phyloP scores from a whole-genome alignment of 371 early-diverging fungal genomes.

The Rhizopus microsporus region DNA sequence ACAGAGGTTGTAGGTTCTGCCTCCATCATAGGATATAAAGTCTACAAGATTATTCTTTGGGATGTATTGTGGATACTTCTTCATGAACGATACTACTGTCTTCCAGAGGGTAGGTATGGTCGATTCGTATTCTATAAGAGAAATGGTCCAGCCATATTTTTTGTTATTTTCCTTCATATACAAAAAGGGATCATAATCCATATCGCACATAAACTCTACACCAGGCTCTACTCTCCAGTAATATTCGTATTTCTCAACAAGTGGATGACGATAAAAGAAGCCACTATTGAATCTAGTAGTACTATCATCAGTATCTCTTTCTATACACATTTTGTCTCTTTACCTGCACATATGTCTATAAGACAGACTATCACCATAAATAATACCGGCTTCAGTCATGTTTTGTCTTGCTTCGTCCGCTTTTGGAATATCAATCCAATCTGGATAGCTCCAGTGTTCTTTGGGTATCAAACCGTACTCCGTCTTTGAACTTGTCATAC shows the following conservation, averaged over 20 bases:
- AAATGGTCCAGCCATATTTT: constrained; percentile 82
- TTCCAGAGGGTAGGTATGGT: constrained; percentile 88
- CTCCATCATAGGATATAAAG: constrained; percentile 36
- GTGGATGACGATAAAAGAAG: constrained; percentile 80
- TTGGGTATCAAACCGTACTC: constrained; percentile 60
- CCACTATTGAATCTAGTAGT: constrained; percentile 80
- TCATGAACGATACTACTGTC: constrained; percentile 51
- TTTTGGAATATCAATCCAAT: constrained; percentile 73
- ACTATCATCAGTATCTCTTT: not conserved
- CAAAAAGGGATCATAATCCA: constrained; percentile 90
- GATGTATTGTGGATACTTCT: constrained; percentile 48
- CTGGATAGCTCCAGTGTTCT: constrained; percentile 84
- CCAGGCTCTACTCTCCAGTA: constrained; percentile 98
- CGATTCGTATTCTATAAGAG: constrained; percentile 71
- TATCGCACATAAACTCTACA: constrained; percentile 83
- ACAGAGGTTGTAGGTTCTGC: constrained; percentile 67
- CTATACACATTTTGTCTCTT: not conserved
- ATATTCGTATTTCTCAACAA: constrained; percentile 78
- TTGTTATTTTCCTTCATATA: constrained; percentile 83
- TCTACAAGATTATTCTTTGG: constrained; percentile 39
- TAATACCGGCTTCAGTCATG: constrained; percentile 67
- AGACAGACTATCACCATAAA: constrained; percentile 81
- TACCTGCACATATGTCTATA: constrained; percentile 95
- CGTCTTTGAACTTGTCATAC: constrained; percentile 55
- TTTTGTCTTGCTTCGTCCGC: constrained; percentile 57